phyloP scores from a whole-genome alignment of 805 yeast genomes.

The Jamesozyma gamospora region DNA sequence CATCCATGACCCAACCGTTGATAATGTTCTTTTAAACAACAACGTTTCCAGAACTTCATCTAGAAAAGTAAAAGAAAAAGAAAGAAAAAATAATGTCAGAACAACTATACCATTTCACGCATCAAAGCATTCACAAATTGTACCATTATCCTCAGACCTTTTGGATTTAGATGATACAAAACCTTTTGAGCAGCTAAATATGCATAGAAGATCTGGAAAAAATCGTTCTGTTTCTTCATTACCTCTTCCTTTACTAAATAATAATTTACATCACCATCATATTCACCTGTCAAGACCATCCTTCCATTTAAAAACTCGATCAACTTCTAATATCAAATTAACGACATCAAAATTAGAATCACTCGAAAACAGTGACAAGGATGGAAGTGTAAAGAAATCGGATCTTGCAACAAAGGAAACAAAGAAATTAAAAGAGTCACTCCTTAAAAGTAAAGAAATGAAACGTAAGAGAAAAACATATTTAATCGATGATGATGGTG shows the following conservation, averaged over 20 bases:
- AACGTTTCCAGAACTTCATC: slow-evolving; percentile 16
- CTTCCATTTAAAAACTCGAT: background rate
- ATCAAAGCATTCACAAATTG: slow-evolving; percentile 28
- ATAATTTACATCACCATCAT: background rate
- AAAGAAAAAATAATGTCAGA: slow-evolving; percentile 11
- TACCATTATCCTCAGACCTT: slow-evolving; percentile 12
- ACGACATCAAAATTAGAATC: slow-evolving; percentile 4
- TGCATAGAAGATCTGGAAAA: background rate
- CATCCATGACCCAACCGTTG: slow-evolving; percentile 28
- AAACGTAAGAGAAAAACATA: slow-evolving; percentile 35
- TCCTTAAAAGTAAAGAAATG: slow-evolving; percentile 35
- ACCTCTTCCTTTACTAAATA: background rate
- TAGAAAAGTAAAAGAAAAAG: slow-evolving; percentile 12
- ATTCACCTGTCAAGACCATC: background rate
- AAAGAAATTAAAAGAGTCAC: slow-evolving; percentile 40
- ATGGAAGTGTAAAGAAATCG: slow-evolving; percentile 22
- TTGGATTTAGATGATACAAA: background rate
- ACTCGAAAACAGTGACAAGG: slow-evolving; percentile 3
- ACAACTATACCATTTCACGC: slow-evolving; percentile 27
- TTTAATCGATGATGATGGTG: slow-evolving; percentile 42
- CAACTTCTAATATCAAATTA: background rate
- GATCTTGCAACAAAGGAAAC: slow-evolving; percentile 37
- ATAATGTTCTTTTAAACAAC: slow-evolving; percentile 29
- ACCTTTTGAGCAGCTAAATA: background rate
- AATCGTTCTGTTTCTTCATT: slow-evolving; percentile 1